These are phyloP conservation scores for Cercophora newfieldiana DNA, from an alignment of 495 filamentous ascomycete species.

Conservation along the genomic window DNA sequence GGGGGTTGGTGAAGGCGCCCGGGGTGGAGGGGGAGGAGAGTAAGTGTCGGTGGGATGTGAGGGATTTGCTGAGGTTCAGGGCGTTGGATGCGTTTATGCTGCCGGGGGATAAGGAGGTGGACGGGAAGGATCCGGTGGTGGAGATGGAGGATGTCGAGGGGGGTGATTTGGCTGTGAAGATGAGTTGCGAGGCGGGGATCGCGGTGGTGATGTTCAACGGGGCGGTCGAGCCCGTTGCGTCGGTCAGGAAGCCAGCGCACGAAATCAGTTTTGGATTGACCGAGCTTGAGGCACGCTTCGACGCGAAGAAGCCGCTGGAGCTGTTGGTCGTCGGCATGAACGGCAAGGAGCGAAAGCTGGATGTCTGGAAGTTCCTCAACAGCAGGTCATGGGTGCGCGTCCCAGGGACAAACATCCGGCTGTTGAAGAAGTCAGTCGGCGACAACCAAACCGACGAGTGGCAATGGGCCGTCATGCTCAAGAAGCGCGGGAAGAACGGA, in stretches of 20 bases:
- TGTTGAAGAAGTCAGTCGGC: slow-evolving; percentile 26
- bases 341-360: slow-evolving; percentile 10
- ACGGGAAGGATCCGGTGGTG: slow-evolving; percentile 12
- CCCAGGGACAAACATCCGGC: slow-evolving; percentile 27
- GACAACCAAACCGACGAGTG: slow-evolving; percentile 17
- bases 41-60: slow-evolving; percentile 39
- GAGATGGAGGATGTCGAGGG: slow-evolving; percentile 4
- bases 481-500: slow-evolving; percentile 30
- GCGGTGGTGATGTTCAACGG: slow-evolving; percentile 11
- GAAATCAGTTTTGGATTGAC: neutral
- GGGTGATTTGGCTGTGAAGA: neutral
- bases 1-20: neutral
- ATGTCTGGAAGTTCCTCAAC: slow-evolving; percentile 31
- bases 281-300: slow-evolving; percentile 1
- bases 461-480: slow-evolving; percentile 31
- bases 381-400: slow-evolving; percentile 19
- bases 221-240: neutral
- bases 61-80: slow-evolving; percentile 37
- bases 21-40: slow-evolving; percentile 7
- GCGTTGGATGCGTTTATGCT: slow-evolving; percentile 38
- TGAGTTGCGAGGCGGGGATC: slow-evolving; percentile 15
- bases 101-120: slow-evolving; percentile 29
- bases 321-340: slow-evolving; percentile 11
- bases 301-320: neutral
- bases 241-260: slow-evolving; percentile 15